Base-by-base conservation (phyloP, 2,329 filamentous ascomycete species). In the Talaromyces amestolkiae region DNA sequence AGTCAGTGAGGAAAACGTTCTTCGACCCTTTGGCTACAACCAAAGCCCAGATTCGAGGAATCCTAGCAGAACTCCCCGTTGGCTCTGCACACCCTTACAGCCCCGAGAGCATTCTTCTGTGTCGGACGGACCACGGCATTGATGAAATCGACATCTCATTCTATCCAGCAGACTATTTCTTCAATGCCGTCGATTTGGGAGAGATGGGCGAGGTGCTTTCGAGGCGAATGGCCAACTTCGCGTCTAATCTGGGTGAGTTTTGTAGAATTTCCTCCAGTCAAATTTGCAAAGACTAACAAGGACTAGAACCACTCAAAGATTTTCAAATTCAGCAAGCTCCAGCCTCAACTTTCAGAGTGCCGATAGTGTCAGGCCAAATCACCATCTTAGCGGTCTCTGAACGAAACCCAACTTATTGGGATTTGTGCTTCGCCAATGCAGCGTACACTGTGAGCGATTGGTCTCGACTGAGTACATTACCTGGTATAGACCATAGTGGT, bases 111-210 rank as follows among this genome's bases (percentile, higher is more conserved):
- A 27, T 60, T 65, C 56, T 65, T 45, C 47, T 60, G 47, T 65
- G 63, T 60, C 63, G 56, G 56, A 65, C 56, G 47, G 56, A 65
- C 27, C 19, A 7, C 10, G 63, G 63, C 8, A 60, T 65, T 35
- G 35, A 54, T 60, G 63, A 60, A 45, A 60, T 65, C 6, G 63
- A 65, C 27, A 58, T 60, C 15, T 65, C 63, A 35, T 60, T 43
- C 45, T 60, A 60, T 49, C 43, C 63, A 17, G 63, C 53, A 54
- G 63, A 60, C 63, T 65, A 60, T 24, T 65, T 65, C 24, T 59
- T 65, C 49, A 62, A 65, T 41, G 64, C 56, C n/a, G 64, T 65
- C 37, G 64, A 65, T 62, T 62, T 65, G 47, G 64, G 59, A 17
- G 64, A 65, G 64, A 65, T 65, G 64, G 64, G 64, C 3, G 63